Base-by-base conservation (phyloP, 179 eudicot species). In the Silene coronaria region DNA sequence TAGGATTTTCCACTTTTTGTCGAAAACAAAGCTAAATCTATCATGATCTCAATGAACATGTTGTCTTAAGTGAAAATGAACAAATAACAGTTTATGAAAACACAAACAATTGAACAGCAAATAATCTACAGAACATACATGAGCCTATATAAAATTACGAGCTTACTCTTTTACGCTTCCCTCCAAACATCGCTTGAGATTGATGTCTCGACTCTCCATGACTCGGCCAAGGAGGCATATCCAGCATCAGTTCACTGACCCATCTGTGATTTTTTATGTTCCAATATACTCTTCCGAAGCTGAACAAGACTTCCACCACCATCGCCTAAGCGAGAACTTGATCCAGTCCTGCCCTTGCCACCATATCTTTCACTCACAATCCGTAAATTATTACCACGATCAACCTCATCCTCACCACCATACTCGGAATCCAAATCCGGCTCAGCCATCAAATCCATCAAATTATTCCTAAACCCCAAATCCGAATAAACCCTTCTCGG, bases 401-500 rank as follows among this genome's bases (percentile, higher is more conserved):
- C 78, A 21, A 62, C 55, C 48, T 55, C 80, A 60, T 38, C 84
- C 28, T 78, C 91, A 7, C 75, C 84, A 14, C 76, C 80, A 82
- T 69, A 80, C 32, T 76, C 79, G 28, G 87, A 71, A 19, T 74
- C 84, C 63, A 81, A 84, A 64, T 86, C 86, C 10, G 80, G 80
- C 32, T 82, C 88, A 4, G 93, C 88, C 92, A 92, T 78, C 70
- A 91, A 83, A 57, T 92, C 97, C 94, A 87, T 83, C 86, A 91
- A 82, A 82, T 93, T 93, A 76, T 84, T 90, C 83, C 96, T 78
- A 23, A 85, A 61, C 13, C 93, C 96, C 83, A 93, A 86, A 84
- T 93, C 98, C 6, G 98, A 93, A 76, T 85, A 91, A 48, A 91
- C 97, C 81, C 93, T 85, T 59, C 88, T 82, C 0, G 96, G 65